Conservation (phyloP, 805 yeast genomes). For the Cyberlindnera suaveolens region DNA sequence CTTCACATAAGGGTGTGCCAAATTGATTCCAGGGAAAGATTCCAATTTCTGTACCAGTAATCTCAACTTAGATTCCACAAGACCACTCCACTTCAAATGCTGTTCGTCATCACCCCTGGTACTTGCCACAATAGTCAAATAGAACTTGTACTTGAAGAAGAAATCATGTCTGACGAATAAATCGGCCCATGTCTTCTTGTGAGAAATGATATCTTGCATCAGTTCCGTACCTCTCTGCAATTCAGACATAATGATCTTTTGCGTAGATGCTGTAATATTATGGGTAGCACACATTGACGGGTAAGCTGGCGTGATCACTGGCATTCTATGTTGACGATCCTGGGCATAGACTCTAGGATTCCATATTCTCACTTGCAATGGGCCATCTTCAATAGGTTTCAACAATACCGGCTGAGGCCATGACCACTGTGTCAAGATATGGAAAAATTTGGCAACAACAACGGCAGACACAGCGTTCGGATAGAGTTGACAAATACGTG, state of each 20-base stretch:
- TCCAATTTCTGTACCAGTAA: conserved; percentile 81
- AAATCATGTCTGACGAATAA: conserved; percentile 76
- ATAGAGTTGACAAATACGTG: conserved; percentile 91
- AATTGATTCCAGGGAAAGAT: conserved; percentile 59
- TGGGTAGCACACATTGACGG: conserved; percentile 99
- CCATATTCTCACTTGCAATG: conserved; percentile 94
- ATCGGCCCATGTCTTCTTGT: conserved; percentile 66
- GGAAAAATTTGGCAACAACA: conserved; percentile 83
- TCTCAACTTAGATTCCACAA: conserved; percentile 85
- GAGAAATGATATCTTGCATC: conserved; percentile 59
- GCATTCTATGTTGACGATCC: conserved; percentile 91
- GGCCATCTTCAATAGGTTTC: conserved; percentile 94
- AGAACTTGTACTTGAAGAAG: conserved; percentile 79
- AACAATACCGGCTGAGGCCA: conserved; percentile 98
- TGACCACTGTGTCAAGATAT: conserved; percentile 81
- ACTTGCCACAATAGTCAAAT: conserved; percentile 73
- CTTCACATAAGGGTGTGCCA: conserved; percentile 90
- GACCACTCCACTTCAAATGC: conserved; percentile 86
- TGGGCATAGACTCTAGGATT: conserved; percentile 86
- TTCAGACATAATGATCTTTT: conserved; percentile 73
- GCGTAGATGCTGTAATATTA: conserved; percentile 86
- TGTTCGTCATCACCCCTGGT: conserved; percentile 73
- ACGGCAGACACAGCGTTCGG: conserved; percentile 95
- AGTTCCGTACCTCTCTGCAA: conserved; percentile 68
- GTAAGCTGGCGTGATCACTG: conserved; percentile 96